These are phyloP conservation scores for Penicillium steckii DNA, from an alignment of 495 filamentous ascomycete species.

Conservation along the genomic window DNA sequence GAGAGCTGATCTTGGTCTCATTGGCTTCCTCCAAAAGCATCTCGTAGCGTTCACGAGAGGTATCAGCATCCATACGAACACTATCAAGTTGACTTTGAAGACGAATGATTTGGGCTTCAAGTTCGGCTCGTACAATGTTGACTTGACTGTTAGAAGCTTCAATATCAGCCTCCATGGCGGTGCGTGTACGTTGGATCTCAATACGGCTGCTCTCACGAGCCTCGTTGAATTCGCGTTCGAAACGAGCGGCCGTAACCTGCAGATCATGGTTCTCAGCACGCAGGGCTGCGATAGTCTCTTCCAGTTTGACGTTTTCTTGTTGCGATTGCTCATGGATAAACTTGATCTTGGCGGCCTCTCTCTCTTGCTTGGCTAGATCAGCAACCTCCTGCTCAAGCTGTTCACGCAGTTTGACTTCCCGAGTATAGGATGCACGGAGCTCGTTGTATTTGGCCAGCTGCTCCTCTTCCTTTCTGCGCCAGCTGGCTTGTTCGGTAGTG, in stretches of 20 bases:
- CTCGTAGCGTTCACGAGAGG: slow-evolving; percentile 68
- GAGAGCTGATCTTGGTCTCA: slow-evolving; percentile 48
- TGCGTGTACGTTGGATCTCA: slow-evolving; percentile 75
- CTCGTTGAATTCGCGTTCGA: slow-evolving; percentile 79
- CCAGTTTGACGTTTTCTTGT: slow-evolving; percentile 57
- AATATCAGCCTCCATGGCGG: slow-evolving; percentile 75
- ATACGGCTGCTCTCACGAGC: slow-evolving; percentile 70
- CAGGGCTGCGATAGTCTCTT: slow-evolving; percentile 61
- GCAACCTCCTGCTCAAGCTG: slow-evolving; percentile 77
- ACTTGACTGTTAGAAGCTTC: slow-evolving; percentile 79
- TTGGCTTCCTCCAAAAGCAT: slow-evolving; percentile 73
- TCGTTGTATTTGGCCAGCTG: slow-evolving; percentile 74
- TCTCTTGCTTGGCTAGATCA: slow-evolving; percentile 71
- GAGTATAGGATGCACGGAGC: slow-evolving; percentile 71
- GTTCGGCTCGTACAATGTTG: slow-evolving; percentile 72
- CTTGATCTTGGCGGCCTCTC: slow-evolving; percentile 59
- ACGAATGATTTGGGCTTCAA: slow-evolving; percentile 69
- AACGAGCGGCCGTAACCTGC: slow-evolving; percentile 58
- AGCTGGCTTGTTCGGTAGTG: slow-evolving; percentile 73
- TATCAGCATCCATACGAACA: slow-evolving; percentile 69
- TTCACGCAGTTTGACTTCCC: slow-evolving; percentile 74
- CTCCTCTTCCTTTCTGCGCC: slow-evolving; percentile 70
- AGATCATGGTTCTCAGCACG: slow-evolving; percentile 68
- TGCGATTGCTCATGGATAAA: slow-evolving; percentile 55
- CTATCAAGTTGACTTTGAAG: slow-evolving; percentile 70